phyloP scores from a whole-genome alignment of 73 alveolate species.

The Paramecium octaurelia region DNA sequence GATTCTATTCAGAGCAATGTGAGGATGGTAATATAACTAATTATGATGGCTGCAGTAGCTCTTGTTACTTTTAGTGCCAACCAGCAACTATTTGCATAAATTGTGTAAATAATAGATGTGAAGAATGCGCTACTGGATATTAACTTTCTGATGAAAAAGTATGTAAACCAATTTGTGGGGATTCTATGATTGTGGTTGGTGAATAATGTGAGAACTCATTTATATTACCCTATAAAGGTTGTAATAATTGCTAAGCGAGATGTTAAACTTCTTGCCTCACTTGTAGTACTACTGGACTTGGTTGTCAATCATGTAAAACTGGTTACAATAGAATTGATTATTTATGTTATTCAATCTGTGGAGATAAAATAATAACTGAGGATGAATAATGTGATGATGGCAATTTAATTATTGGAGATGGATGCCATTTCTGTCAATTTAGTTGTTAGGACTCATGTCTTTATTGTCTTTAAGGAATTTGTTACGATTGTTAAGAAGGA shows the following conservation, averaged over 20 bases:
- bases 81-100: too few relatives aligned
- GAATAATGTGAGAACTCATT: not conserved
- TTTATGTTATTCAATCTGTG: not conserved
- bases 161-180: not conserved
- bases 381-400: not conserved
- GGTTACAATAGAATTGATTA: not conserved
- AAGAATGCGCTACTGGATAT: too few relatives aligned
- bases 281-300: not conserved
- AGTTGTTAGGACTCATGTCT: not conserved
- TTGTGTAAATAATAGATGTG: too few relatives aligned
- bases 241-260: constrained; percentile 37
- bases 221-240: not conserved
- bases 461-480: not conserved
- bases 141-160: not conserved
- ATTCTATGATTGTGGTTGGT: not conserved
- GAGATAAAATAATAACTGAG: not conserved
- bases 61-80: too few relatives aligned
- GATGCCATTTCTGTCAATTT: not conserved
- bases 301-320: not conserved
- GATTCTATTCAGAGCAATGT: not conserved
- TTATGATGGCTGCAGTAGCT: not conserved
- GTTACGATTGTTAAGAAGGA: too few relatives aligned
- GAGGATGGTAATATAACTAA: not conserved
- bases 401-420: not conserved
- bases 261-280: too few relatives aligned